A percentile compares a stretch with the other conserved stretches of the same genome.
Evolutionary conservation across 257 asterid genomes (phyloP).

Genomic region (Solanum chilense): DNA sequence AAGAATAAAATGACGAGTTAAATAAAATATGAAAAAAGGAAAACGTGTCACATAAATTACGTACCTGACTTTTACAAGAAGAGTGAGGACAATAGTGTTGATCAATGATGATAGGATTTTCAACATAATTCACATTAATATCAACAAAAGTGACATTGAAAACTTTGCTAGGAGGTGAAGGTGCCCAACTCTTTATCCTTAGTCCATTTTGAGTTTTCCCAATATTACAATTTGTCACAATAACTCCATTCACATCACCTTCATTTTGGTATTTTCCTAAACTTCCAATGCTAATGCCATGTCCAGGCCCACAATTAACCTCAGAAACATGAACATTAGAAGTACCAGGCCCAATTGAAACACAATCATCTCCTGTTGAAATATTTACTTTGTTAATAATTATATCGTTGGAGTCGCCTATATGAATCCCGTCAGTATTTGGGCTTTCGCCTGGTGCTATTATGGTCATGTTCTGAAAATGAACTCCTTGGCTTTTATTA

Average conservation of each 20-base stretch:
- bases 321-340: not conserved
- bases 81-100: slow-evolving; percentile 7
- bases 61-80: not conserved
- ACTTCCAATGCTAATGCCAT: slow-evolving; percentile 20
- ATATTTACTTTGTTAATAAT: not conserved
- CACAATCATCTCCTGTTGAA: slow-evolving; percentile 14
- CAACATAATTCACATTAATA: not conserved
- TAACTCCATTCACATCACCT: not conserved
- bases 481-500: not conserved
- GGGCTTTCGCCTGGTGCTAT: slow-evolving; percentile 3
- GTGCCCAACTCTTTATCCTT: slow-evolving; percentile 13
- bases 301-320: slow-evolving; percentile 9
- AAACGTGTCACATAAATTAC: not conserved
- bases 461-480: not conserved
- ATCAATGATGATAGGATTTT: slow-evolving; percentile 9
- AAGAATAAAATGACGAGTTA: too few relatives aligned
- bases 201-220: slow-evolving; percentile 4
- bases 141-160: not conserved
- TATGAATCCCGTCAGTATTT: slow-evolving; percentile 12
- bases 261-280: not conserved
- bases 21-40: not conserved
- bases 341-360: slow-evolving; percentile 3
- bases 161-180: slow-evolving; percentile 4
- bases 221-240: not conserved
- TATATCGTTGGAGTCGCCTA: not conserved